Evolutionary conservation across 257 asterid genomes (phyloP), one percentile per base, ranked within the genome.

Genomic region (Striga asiatica): DNA sequence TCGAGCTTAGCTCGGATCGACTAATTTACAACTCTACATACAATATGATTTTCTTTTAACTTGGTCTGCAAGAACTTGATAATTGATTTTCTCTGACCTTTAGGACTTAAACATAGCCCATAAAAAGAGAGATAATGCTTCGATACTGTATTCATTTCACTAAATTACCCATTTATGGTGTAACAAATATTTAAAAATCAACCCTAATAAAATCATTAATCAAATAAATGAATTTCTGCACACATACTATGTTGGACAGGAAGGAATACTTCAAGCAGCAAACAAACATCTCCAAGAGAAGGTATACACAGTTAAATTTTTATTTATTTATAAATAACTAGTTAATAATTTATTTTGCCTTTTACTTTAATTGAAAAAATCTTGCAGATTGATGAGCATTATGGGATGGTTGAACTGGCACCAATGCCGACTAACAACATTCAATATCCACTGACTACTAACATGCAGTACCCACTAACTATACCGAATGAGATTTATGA

Each of bases 191-290:
- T n/a, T n/a, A n/a, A n/a, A n/a, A n/a, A n/a, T n/a, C n/a, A n/a
- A n/a, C n/a, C n/a, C n/a, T n/a, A n/a, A n/a, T n/a, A n/a, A n/a
- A n/a, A n/a, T n/a, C n/a, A n/a, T n/a, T n/a, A n/a, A n/a, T n/a
- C n/a, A n/a, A 29, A 29, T 29, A 29, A 5, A 29, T 5, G 35
- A 29, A n/a, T n/a, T n/a, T n/a, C n/a, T n/a, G n/a, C n/a, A n/a
- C n/a, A n/a, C n/a, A n/a, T 2, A n/a, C 21, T 0, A 0, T 41
- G 41, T 46, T 58, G 46, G 7, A 56, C 43, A 85, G 97, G 95
- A 81, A 76, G 97, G 81, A 20, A 88, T 84, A 71, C 85, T 88
- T 50, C 70, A 74, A 41, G 95, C 88, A 37, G 95, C 95, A 56
- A 88, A 88, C 83, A 78, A 74, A 60, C 74, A 74, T 66, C 82